phyloP scores from a whole-genome alignment of 192 early-diverging fungal genomes.

The Jimgerdemannia flammicorona region DNA sequence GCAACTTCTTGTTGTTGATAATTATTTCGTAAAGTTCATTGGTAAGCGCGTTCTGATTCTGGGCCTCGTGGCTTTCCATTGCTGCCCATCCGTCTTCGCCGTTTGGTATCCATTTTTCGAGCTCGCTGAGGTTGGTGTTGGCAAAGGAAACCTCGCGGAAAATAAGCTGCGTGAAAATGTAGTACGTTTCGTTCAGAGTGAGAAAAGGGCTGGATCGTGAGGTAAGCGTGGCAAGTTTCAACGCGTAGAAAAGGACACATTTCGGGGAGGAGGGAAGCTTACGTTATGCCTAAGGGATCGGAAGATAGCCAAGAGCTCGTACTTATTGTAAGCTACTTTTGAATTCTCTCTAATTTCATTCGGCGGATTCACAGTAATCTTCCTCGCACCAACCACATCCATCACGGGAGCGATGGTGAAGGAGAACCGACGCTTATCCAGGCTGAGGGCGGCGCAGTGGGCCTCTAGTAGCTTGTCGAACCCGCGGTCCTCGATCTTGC shows the following conservation, averaged over 20 bases:
- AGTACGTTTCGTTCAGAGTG: not conserved
- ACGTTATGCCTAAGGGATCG: conserved; percentile 21
- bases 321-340: conserved; percentile 9
- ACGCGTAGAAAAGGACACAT: too few relatives aligned
- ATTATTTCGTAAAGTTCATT: conserved; percentile 17
- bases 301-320: conserved; percentile 27
- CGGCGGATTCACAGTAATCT: conserved; percentile 11
- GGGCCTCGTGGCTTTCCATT: not conserved
- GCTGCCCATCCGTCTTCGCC: conserved; percentile 21
- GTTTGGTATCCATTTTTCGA: conserved; percentile 17
- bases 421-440: conserved; percentile 20
- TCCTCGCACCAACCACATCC: conserved; percentile 8
- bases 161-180: not conserved
- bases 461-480: conserved; percentile 20
- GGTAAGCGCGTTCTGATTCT: conserved; percentile 11
- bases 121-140: conserved; percentile 7
- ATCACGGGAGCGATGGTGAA: conserved; percentile 6
- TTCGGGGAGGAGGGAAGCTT: conserved; percentile 2
- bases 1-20: conserved; percentile 18
- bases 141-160: conserved; percentile 17
- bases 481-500: conserved; percentile 7
- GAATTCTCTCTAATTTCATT: conserved; percentile 7
- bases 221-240: too few relatives aligned
- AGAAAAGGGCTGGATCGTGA: not conserved
- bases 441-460: conserved; percentile 28